Percentiles rank a stretch among this genome's conserved stretches.
Evolutionary conservation across 2,329 filamentous ascomycete species (phyloP).

Genomic region (Allantophomopsis lycopodina): DNA sequence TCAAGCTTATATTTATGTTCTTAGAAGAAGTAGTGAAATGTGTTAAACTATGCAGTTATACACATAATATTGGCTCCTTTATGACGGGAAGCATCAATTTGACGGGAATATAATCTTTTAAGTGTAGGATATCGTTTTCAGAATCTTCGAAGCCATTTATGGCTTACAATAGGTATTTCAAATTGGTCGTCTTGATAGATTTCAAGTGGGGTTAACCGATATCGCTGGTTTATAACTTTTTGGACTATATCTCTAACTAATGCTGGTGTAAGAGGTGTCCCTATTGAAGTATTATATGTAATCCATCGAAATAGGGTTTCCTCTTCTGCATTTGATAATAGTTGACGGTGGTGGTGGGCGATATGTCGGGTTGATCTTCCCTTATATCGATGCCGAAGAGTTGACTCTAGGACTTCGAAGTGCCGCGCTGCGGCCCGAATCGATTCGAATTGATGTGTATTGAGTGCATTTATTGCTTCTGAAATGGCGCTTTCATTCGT

Average conservation of each 20-base stretch:
- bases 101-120: background rate
- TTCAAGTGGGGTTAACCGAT: too few relatives aligned
- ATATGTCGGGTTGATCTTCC: too few relatives aligned
- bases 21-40: background rate
- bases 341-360: background rate
- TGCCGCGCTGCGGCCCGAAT: too few relatives aligned
- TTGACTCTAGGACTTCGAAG: too few relatives aligned
- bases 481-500: too few relatives aligned
- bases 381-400: too few relatives aligned
- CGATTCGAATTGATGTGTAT: too few relatives aligned
- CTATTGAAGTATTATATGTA: background rate
- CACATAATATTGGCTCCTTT: slow-evolving; percentile 1
- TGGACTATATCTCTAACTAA: background rate
- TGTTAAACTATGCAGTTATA: background rate
- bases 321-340: slow-evolving; percentile 1
- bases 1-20: slow-evolving; percentile 1
- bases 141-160: background rate
- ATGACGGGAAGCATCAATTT: background rate
- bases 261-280: background rate
- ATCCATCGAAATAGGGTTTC: background rate
- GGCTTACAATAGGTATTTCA: background rate
- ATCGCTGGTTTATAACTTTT: background rate
- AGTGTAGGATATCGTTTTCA: background rate
- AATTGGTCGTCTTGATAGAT: too few relatives aligned
- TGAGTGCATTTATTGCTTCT: too few relatives aligned